Conservation (phyloP, 345 rosid genomes). For the Boechera retrofracta region DNA sequence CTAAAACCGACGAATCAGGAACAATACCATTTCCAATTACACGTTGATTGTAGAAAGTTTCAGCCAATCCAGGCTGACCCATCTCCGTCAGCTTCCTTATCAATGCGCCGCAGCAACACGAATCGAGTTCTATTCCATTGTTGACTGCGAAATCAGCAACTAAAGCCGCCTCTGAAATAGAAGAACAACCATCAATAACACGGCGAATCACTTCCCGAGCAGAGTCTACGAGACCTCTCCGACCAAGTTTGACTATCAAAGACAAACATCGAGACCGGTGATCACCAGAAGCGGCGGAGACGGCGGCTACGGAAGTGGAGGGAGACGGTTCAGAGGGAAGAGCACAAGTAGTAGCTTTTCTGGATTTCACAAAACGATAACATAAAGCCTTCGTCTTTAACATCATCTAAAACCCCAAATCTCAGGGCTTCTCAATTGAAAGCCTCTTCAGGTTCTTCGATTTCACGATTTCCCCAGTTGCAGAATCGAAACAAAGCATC, state of each 20-base stretch:
- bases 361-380: slow-evolving; percentile 41
- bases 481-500: slow-evolving; percentile 24
- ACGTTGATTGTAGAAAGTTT: slow-evolving; percentile 46
- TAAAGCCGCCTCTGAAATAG: slow-evolving; percentile 50
- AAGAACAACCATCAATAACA: slow-evolving; percentile 46
- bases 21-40: slow-evolving; percentile 52
- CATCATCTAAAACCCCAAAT: slow-evolving; percentile 41
- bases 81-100: slow-evolving; percentile 52
- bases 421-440: slow-evolving; percentile 20
- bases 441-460: slow-evolving; percentile 20
- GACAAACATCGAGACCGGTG: slow-evolving; percentile 54
- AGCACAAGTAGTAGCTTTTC: slow-evolving; percentile 49
- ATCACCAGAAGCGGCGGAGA: slow-evolving; percentile 39
- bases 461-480: slow-evolving; percentile 24
- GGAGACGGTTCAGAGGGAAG: slow-evolving; percentile 41
- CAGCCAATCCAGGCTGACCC: slow-evolving; percentile 54
- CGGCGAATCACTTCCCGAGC: slow-evolving; percentile 55
- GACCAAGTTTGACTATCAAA: slow-evolving; percentile 51
- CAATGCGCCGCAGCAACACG: slow-evolving; percentile 43
- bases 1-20: slow-evolving; percentile 51
- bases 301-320: slow-evolving; percentile 9
- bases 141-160: slow-evolving; percentile 48
- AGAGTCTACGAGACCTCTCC: slow-evolving; percentile 50
- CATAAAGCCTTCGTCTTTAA: slow-evolving; percentile 35
- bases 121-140: slow-evolving; percentile 56